Conservation (phyloP, 306 rosid species). For the Vicia faba region DNA sequence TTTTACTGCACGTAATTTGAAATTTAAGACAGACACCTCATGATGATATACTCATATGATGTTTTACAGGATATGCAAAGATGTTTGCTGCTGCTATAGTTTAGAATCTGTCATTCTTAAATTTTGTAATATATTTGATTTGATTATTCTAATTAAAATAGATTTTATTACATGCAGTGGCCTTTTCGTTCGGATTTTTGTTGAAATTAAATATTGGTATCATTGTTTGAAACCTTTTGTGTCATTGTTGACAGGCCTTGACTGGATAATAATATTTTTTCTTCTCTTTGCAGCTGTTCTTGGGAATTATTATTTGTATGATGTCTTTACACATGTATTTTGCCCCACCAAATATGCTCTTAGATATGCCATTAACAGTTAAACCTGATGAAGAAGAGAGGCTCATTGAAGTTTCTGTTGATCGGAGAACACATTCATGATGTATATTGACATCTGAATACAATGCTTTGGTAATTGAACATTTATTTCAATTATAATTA, state of each 20-base stretch:
- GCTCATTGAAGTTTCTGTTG: constrained; percentile 65
- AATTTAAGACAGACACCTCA: constrained; percentile 18
- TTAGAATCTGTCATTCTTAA: constrained; percentile 22
- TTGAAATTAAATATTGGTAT: constrained; percentile 12
- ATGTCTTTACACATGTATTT: constrained; percentile 97
- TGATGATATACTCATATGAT: constrained; percentile 10
- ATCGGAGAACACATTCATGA: constrained; percentile 63
- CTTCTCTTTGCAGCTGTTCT: constrained; percentile 69
- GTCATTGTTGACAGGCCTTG: constrained; percentile 13
- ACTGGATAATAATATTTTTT: constrained; percentile 32
- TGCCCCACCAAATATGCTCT: constrained; percentile 74
- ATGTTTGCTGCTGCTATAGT: constrained; percentile 5
- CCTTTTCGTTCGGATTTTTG: neutral
- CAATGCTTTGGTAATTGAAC: constrained; percentile 38
- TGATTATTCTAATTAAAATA: constrained; percentile 1
- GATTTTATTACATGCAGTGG: constrained; percentile 2
- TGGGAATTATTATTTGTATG: constrained; percentile 86
- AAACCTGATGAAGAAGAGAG: constrained; percentile 67
- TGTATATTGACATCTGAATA: constrained; percentile 29
- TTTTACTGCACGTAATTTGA: neutral
- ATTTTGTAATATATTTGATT: constrained; percentile 7
- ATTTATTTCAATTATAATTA: constrained; percentile 4
- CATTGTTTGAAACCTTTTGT: constrained; percentile 30
- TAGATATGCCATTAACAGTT: constrained; percentile 63
- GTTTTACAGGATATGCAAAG: constrained; percentile 22